Evolutionary conservation across 2,329 filamentous ascomycete species (phyloP).

Genomic region (Talaromyces piceae): DNA sequence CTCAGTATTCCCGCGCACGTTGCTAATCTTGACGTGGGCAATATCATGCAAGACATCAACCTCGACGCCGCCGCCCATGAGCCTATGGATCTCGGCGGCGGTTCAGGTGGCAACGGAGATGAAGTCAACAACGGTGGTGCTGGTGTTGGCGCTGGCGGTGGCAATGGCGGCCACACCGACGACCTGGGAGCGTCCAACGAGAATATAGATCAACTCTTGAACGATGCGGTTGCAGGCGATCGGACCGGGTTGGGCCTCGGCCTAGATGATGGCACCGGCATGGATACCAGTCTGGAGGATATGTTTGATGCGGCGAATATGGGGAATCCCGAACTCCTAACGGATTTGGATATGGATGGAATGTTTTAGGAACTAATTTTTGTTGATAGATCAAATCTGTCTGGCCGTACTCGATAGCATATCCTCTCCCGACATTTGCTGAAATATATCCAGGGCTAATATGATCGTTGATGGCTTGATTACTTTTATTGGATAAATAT

Average conservation of each 20-base stretch:
- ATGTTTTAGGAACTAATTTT: conserved; percentile 26
- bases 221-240: conserved; percentile 29
- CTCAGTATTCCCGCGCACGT: conserved; percentile 31
- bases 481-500: no score
- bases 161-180: no score
- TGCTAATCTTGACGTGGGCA: conserved; percentile 34
- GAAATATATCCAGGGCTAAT: no score
- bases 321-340: conserved; percentile 37
- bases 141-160: neutral
- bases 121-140: conserved; percentile 10
- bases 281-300: conserved; percentile 37
- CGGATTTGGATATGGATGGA: conserved; percentile 38
- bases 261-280: conserved; percentile 19
- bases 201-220: conserved; percentile 33
- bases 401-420: no score
- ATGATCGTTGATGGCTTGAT: no score
- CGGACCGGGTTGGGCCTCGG: conserved; percentile 20
- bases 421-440: no score
- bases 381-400: neutral
- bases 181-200: conserved; percentile 22
- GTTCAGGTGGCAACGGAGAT: conserved; percentile 12
- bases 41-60: conserved; percentile 38
- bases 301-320: conserved; percentile 37
- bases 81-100: conserved; percentile 26
- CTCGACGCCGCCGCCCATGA: conserved; percentile 23